Conservation (phyloP, 2,329 filamentous ascomycete species). For the Ambrosiella xylebori region DNA sequence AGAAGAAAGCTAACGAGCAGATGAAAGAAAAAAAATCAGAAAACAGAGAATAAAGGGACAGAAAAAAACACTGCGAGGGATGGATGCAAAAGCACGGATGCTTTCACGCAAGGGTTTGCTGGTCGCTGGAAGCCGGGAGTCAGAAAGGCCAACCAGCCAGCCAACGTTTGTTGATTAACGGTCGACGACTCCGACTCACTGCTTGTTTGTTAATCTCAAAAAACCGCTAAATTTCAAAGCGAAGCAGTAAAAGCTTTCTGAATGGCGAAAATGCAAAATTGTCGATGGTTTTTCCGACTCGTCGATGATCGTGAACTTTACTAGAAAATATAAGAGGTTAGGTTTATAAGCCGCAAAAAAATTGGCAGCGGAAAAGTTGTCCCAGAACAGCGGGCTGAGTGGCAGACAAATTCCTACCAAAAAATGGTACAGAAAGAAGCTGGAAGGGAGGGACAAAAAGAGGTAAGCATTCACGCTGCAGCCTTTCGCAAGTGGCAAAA, state of each 20-base stretch:
- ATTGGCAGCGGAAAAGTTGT: too few relatives aligned
- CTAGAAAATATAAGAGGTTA: too few relatives aligned
- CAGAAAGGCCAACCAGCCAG: not conserved
- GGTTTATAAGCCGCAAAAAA: too few relatives aligned
- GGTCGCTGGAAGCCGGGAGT: not conserved
- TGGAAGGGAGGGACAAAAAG: not conserved
- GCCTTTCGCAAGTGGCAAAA: not conserved
- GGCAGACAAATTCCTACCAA: not conserved
- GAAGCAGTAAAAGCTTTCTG: not conserved
- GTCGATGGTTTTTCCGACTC: too few relatives aligned
- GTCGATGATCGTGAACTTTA: too few relatives aligned
- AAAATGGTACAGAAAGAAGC: not conserved
- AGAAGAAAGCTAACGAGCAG: slow-evolving; percentile 2
- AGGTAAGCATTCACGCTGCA: not conserved
- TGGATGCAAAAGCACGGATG: slow-evolving; percentile 11
- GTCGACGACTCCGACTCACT: not conserved
- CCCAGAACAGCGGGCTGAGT: not conserved
- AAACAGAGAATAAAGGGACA: slow-evolving; percentile 7
- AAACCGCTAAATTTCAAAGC: not conserved
- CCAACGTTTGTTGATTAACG: not conserved
- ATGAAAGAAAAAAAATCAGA: slow-evolving; percentile 2
- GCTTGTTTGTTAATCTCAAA: not conserved
- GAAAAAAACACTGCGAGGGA: slow-evolving; percentile 4
- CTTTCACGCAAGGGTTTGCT: slow-evolving; percentile 9
- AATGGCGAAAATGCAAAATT: too few relatives aligned